Evolutionary conservation across 1,284 basidiomycete genomes (phyloP), one percentile per base, ranked within the genome.

Genomic region (Pyrrhoderma lamaoense): DNA sequence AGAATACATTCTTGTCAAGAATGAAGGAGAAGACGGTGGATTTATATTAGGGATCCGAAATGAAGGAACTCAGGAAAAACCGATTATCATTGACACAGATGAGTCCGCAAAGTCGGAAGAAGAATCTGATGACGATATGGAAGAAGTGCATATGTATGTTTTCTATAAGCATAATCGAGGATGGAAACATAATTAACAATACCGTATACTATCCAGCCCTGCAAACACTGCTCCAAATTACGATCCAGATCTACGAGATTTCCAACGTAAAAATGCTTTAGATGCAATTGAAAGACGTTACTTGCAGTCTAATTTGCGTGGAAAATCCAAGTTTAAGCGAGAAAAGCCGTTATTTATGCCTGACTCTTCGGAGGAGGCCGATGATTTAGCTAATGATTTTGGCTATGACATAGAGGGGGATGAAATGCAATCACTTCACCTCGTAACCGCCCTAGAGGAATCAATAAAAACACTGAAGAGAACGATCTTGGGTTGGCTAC

Each of bases 1-100:
- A 62, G 85, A 97, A 67, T 99, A 99, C 65, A 75, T 98, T 4
- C 74, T 99, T 40, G 76, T 98, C 45, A 94, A 94, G 72, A 94
- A 94, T 58, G 85, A 90, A 60, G 80, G 82, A 18, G 80, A 74
- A 25, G 84, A 82, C 25, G 92, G 93, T 1, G 96, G 96, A 0
- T 99, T 93, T 88, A 83, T 95, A 21, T 70, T 99, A 19, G 96
- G 95, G 1, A 85, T 97, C 23, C 76, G 82, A 37, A 83, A 94
- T 58, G 86, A 84, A 48, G 79, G 92, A 2, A 89, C 80, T 2
- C 72, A 77, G 52, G 76, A 82, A 39, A 92, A 91, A 60, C 93
- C 95, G 0, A 97, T 99, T 56, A 79, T 85, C 52, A 80, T 98
- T 55, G 89, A 90, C 60, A 77, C 77, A 11, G 61, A 67, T 16